These are phyloP conservation scores for Candida michaelii DNA, from an alignment of 805 yeast species.

Conservation along the genomic window DNA sequence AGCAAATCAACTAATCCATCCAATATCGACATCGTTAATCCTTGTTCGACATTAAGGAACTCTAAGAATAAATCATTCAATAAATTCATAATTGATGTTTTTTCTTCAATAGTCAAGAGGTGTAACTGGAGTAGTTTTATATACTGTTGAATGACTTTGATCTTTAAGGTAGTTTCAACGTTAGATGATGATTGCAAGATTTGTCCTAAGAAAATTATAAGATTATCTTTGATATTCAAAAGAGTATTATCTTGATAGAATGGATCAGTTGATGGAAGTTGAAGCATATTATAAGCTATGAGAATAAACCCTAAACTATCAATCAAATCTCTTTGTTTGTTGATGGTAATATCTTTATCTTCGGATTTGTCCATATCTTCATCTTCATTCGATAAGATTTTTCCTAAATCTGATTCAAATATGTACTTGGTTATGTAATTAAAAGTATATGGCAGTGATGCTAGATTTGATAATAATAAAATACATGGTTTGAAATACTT, in stretches of 20 bases:
- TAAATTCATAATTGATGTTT: slow-evolving; percentile 61
- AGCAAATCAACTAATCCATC: slow-evolving; percentile 51
- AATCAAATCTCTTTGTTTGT: slow-evolving; percentile 59
- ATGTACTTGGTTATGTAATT: slow-evolving; percentile 42
- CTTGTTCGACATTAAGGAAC: slow-evolving; percentile 44
- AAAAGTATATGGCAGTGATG: slow-evolving; percentile 47
- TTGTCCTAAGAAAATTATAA: slow-evolving; percentile 66
- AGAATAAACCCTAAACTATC: slow-evolving; percentile 62
- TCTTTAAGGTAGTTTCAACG: slow-evolving; percentile 67
- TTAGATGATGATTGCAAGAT: slow-evolving; percentile 66
- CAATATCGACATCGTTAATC: slow-evolving; percentile 53
- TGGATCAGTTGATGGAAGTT: slow-evolving; percentile 1
- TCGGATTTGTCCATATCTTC: slow-evolving; percentile 21
- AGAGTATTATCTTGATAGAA: slow-evolving; percentile 36
- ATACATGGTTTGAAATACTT: slow-evolving; percentile 64
- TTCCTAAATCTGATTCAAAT: slow-evolving; percentile 44
- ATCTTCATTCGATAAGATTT: slow-evolving; percentile 26
- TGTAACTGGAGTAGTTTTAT: slow-evolving; percentile 53
- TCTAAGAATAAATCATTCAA: slow-evolving; percentile 54
- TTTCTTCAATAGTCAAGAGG: slow-evolving; percentile 55
- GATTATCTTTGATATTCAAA: slow-evolving; percentile 56
- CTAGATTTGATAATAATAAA: slow-evolving; percentile 54
- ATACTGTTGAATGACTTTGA: slow-evolving; percentile 64
- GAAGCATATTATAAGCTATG: slow-evolving; percentile 35
- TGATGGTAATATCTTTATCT: slow-evolving; percentile 45